These are phyloP conservation scores for Skeletonema tropicum DNA, from an alignment of 108 stramenopile genomes.

Conservation along the genomic window DNA sequence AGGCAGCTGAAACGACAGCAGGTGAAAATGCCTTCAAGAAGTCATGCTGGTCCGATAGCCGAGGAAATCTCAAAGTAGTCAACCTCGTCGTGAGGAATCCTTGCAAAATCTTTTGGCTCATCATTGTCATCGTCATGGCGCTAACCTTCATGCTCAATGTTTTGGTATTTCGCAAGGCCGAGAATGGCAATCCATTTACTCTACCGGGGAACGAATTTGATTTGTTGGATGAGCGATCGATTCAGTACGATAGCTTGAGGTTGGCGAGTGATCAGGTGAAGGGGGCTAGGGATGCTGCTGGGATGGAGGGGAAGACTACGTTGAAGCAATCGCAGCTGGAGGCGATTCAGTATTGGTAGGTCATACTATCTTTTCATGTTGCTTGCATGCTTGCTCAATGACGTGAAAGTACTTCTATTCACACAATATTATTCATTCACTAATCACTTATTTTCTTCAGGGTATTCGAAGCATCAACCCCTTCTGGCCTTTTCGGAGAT, in stretches of 20 bases:
- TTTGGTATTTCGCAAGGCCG: constrained; percentile 27
- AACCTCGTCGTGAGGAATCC: constrained; percentile 51
- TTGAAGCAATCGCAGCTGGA: constrained; percentile 14
- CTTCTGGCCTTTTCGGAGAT: constrained; percentile 39
- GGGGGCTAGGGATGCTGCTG: background rate
- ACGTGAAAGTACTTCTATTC: too few relatives aligned
- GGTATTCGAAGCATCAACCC: constrained; percentile 53
- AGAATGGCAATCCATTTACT: constrained; percentile 58
- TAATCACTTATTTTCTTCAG: constrained; percentile 21
- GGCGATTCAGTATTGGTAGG: constrained; percentile 24
- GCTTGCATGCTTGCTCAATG: too few relatives aligned
- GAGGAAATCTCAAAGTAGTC: constrained; percentile 60
- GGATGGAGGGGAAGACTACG: background rate
- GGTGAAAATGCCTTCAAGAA: background rate
- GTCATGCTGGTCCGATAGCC: constrained; percentile 40
- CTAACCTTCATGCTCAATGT: constrained; percentile 40
- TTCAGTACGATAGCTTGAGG: constrained; percentile 51
- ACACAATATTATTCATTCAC: too few relatives aligned
- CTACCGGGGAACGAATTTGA: constrained; percentile 44
- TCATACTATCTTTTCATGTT: background rate
- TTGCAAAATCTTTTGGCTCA: constrained; percentile 29
- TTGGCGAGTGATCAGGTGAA: constrained; percentile 48
- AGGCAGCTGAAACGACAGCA: too few relatives aligned
- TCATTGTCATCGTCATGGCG: constrained; percentile 41
- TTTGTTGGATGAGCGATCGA: constrained; percentile 47